Percentiles rank a stretch among this genome's conserved stretches.
phyloP scores from a whole-genome alignment of 75 land plant species.

The Pinus taeda region DNA sequence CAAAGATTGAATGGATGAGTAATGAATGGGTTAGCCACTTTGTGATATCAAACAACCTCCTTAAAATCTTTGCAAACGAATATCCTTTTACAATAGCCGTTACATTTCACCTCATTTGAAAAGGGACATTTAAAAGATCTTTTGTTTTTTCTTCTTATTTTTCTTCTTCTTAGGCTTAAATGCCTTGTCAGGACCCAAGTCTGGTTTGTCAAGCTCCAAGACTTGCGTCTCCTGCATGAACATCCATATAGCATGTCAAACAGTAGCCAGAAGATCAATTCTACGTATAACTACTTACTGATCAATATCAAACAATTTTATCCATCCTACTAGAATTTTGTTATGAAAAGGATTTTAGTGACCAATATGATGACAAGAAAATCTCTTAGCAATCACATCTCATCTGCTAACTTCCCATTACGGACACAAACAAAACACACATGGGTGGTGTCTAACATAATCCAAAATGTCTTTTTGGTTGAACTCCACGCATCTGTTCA shows the following conservation, averaged over 20 bases:
- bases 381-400: background rate
- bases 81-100: background rate
- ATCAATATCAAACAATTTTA: background rate
- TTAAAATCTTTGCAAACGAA: background rate
- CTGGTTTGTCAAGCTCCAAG: background rate
- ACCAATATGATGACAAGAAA: background rate
- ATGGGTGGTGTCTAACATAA: background rate
- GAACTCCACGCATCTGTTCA: background rate
- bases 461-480: background rate
- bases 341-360: background rate
- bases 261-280: background rate
- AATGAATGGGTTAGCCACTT: background rate
- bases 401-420: background rate
- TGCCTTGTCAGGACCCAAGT: background rate
- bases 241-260: background rate
- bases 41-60: background rate
- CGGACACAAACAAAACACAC: background rate
- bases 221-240: slow-evolving; percentile 1
- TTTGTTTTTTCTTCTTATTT: slow-evolving; percentile 6
- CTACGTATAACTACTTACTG: background rate
- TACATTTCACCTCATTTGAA: slow-evolving; percentile 1
- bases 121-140: background rate
- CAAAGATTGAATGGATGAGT: background rate
- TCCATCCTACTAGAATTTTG: background rate
- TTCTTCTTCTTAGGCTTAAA: slow-evolving; percentile 4